Conservation (phyloP, 257 asterid species). For the Haberlea rhodopensis region DNA sequence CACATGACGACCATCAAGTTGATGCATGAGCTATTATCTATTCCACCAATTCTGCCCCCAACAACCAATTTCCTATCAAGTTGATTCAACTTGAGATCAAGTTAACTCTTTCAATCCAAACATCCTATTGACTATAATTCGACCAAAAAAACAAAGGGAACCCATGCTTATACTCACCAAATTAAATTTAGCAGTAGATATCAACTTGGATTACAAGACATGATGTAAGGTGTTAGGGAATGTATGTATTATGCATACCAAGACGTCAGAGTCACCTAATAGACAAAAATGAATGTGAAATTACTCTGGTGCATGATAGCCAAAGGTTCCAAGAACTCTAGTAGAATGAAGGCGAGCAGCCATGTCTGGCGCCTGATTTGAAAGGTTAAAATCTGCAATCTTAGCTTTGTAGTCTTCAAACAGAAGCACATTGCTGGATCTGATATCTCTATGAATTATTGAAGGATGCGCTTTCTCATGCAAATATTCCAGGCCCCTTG, state of each 20-base stretch:
- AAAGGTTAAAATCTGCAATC: conserved; percentile 89
- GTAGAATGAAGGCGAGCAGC: conserved; percentile 99
- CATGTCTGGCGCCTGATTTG: conserved; percentile 99
- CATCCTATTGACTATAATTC: not conserved
- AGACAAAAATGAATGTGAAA: conserved; percentile 27
- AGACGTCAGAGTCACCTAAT: not conserved
- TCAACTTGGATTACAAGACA: not conserved
- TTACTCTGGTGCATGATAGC: conserved; percentile 99
- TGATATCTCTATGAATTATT: conserved; percentile 85
- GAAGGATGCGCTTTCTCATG: conserved; percentile 88
- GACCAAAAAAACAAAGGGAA: not conserved
- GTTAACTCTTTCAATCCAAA: not conserved
- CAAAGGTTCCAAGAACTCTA: conserved; percentile 96
- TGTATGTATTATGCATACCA: not conserved
- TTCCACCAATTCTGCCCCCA: not conserved
- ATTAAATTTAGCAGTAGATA: not conserved
- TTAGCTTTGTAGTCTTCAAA: conserved; percentile 92
- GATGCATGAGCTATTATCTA: not conserved
- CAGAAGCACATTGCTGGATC: conserved; percentile 96
- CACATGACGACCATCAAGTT: not conserved
- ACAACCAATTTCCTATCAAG: not conserved
- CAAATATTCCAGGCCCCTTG: conserved; percentile 93
- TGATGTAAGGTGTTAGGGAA: not conserved
- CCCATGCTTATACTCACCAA: not conserved
- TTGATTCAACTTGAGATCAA: not conserved